phyloP scores from a whole-genome alignment of 495 filamentous ascomycete species.

The Talaromyces trachyspermus region DNA sequence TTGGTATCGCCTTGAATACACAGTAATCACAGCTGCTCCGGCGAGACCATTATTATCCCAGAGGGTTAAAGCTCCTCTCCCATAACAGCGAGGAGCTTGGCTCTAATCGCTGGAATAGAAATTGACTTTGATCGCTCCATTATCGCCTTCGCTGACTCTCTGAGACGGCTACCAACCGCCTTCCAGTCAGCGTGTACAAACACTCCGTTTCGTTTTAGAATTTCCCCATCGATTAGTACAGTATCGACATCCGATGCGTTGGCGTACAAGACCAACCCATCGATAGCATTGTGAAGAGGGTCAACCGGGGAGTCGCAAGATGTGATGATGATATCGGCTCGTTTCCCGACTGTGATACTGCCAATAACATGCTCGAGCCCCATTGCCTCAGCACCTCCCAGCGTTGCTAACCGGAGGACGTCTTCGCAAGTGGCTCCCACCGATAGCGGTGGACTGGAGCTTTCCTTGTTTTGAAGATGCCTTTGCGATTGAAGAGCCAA shows the following conservation, averaged over 20 bases:
- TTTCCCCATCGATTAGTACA: background rate
- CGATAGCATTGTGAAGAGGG: background rate
- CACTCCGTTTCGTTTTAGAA: background rate
- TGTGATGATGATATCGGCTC: background rate
- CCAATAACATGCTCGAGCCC: background rate
- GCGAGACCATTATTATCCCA: background rate
- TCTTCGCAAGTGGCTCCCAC: background rate
- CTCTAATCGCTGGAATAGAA: background rate
- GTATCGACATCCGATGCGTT: background rate
- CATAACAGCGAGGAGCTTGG: background rate
- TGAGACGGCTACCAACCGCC: background rate
- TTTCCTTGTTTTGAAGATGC: background rate
- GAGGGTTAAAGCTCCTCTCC: background rate
- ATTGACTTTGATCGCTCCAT: background rate
- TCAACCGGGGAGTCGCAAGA: background rate
- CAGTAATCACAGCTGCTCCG: background rate
- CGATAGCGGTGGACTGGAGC: background rate
- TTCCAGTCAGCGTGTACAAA: background rate
- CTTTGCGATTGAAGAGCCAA: background rate
- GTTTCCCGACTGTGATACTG: background rate
- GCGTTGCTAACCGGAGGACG: background rate
- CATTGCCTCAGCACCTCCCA: background rate
- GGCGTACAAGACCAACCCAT: background rate
- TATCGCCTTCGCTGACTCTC: background rate
- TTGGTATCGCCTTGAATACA: background rate